Percentiles rank a stretch among this genome's conserved stretches.
These are phyloP conservation scores for Eutrema yunnanense DNA, from an alignment of 345 rosid species.

Conservation along the genomic window DNA sequence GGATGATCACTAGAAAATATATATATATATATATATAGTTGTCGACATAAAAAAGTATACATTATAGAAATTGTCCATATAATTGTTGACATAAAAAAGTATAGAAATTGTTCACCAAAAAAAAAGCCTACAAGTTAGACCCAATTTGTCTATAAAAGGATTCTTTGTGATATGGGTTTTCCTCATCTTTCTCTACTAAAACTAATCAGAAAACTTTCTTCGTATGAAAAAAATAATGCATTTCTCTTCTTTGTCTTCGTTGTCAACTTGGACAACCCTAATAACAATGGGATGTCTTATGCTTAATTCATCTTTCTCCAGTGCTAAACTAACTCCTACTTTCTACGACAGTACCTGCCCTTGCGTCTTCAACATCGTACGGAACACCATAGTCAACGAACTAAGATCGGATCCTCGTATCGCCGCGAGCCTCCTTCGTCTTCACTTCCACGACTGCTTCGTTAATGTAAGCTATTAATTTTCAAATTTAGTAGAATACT, in stretches of 20 bases:
- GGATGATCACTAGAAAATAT: no score
- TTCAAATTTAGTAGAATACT: neutral
- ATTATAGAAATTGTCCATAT: neutral
- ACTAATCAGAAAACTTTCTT: neutral
- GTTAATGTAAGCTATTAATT: neutral
- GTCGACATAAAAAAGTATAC: no score
- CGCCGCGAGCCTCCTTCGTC: slow-evolving; percentile 5
- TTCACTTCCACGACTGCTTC: no score
- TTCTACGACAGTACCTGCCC: slow-evolving; percentile 47
- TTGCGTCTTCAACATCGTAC: slow-evolving; percentile 31
- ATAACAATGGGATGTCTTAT: neutral
- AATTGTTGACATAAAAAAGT: neutral
- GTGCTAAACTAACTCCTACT: slow-evolving; percentile 25
- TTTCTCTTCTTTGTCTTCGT: neutral
- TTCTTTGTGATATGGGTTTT: neutral
- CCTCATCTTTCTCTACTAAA: neutral
- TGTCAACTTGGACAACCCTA: neutral
- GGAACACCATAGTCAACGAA: slow-evolving; percentile 29
- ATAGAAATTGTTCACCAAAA: neutral
- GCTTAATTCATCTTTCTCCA: neutral
- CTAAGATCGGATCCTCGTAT: slow-evolving; percentile 29
- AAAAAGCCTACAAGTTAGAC: neutral
- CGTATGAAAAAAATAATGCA: neutral
- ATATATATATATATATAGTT: no score
- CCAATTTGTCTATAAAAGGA: neutral